Percentiles rank a stretch among this genome's conserved stretches.
phyloP scores from a whole-genome alignment of 2,329 filamentous ascomycete genomes.

The Neobulgaria alba region DNA sequence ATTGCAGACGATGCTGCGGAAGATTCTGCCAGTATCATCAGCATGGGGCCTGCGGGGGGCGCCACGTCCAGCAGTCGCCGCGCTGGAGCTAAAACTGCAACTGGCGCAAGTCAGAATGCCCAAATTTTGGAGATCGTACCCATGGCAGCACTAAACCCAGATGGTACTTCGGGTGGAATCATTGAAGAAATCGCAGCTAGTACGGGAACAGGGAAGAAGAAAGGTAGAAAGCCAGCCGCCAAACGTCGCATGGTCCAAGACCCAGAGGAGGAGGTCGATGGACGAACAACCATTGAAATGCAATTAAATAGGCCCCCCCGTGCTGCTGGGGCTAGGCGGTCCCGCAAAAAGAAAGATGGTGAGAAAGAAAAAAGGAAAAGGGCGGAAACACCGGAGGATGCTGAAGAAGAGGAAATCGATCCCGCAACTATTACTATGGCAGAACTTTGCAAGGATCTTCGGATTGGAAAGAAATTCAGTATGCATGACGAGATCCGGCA shows the following conservation, averaged over 20 bases:
- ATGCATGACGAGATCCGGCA: slow-evolving; percentile 64
- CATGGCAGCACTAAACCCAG: slow-evolving; percentile 19
- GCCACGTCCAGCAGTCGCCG: slow-evolving; percentile 1
- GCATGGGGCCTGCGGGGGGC: slow-evolving; percentile 11
- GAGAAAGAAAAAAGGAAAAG: slow-evolving; percentile 24
- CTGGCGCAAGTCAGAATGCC: slow-evolving; percentile 5
- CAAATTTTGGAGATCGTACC: slow-evolving; percentile 17
- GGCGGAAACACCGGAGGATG: slow-evolving; percentile 49
- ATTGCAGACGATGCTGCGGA: slow-evolving; percentile 4
- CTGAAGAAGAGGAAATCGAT: slow-evolving; percentile 55
- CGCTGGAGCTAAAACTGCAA: slow-evolving; percentile 1
- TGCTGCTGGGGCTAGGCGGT: slow-evolving; percentile 8
- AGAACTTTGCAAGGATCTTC: slow-evolving; percentile 60
- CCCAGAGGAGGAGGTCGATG: slow-evolving; percentile 17
- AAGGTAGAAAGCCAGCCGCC: slow-evolving; percentile 15
- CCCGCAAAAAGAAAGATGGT: slow-evolving; percentile 28
- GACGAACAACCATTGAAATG: slow-evolving; percentile 20
- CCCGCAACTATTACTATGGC: slow-evolving; percentile 60
- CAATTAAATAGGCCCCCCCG: slow-evolving; percentile 16
- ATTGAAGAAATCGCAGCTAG: slow-evolving; percentile 13
- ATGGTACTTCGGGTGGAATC: slow-evolving; percentile 20
- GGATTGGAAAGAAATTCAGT: slow-evolving; percentile 66
- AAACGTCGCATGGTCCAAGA: slow-evolving; percentile 16
- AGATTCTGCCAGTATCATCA: background rate
- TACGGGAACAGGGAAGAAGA: slow-evolving; percentile 15